phyloP scores from a whole-genome alignment of 2,329 filamentous ascomycete species.

The Colletotrichum somersetense region DNA sequence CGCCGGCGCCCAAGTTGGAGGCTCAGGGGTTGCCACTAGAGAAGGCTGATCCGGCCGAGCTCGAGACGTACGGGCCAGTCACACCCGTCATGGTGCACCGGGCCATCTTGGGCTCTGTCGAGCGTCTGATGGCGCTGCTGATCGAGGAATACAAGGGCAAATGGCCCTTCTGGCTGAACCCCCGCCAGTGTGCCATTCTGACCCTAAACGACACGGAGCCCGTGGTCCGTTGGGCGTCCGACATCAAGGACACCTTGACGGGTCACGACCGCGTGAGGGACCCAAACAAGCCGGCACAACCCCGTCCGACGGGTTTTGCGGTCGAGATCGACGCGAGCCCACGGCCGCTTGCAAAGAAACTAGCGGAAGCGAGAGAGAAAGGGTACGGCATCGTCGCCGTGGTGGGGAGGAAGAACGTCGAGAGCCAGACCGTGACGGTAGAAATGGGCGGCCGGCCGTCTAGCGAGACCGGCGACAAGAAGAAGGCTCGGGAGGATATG shows the following conservation, averaged over 20 bases:
- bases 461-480: conserved; percentile 47
- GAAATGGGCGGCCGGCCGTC: conserved; percentile 46
- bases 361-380: conserved; percentile 77
- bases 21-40: conserved; percentile 62
- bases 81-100: conserved; percentile 85
- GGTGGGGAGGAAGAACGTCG: conserved; percentile 75
- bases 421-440: conserved; percentile 67
- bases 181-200: conserved; percentile 80
- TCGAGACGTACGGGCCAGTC: conserved; percentile 67
- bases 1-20: conserved; percentile 74
- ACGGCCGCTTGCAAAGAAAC: conserved; percentile 75
- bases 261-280: conserved; percentile 57
- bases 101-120: conserved; percentile 85
- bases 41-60: conserved; percentile 20
- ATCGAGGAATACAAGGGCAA: conserved; percentile 85
- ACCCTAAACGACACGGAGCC: conserved; percentile 74
- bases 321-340: conserved; percentile 78
- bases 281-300: conserved; percentile 44
- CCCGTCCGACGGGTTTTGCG: conserved; percentile 70
- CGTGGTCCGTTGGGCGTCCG: conserved; percentile 63
- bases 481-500: conserved; percentile 54
- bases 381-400: conserved; percentile 82
- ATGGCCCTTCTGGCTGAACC: conserved; percentile 92
- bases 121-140: conserved; percentile 85
- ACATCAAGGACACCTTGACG: conserved; percentile 63